Evolutionary conservation across 371 early-diverging fungal genomes (phyloP).

Genomic region (Rhizomucor pusillus): DNA sequence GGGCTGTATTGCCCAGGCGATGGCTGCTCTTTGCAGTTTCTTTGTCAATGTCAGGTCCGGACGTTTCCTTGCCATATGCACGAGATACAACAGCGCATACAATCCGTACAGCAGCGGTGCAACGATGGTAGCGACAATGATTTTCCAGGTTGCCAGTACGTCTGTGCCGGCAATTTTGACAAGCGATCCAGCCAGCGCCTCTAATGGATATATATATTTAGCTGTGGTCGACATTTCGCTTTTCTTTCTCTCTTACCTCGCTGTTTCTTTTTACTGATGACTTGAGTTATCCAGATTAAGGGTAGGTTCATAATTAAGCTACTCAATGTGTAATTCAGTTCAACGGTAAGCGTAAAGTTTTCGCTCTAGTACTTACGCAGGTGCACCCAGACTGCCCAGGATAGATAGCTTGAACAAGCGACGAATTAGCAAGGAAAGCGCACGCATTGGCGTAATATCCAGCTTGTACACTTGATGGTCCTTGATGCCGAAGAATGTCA

Average conservation of each 20-base stretch:
- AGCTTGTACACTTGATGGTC: constrained; percentile 94
- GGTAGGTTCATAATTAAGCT: constrained; percentile 76
- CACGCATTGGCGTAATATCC: constrained; percentile 64
- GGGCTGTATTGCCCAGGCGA: constrained; percentile 60
- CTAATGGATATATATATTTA: constrained; percentile 30
- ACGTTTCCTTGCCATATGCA: constrained; percentile 39
- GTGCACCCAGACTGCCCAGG: constrained; percentile 75
- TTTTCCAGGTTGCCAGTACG: constrained; percentile 96
- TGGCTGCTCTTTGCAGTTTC: constrained; percentile 31
- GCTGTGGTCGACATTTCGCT: not conserved
- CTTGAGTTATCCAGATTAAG: constrained; percentile 66
- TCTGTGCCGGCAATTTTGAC: constrained; percentile 94
- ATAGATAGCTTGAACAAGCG: constrained; percentile 65
- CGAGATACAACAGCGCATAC: constrained; percentile 57
- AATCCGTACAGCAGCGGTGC: constrained; percentile 74
- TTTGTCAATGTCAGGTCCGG: constrained; percentile 20
- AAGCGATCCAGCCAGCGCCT: constrained; percentile 86
- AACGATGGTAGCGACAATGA: constrained; percentile 75
- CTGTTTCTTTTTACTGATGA: constrained; percentile 77
- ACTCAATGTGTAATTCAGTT: not conserved
- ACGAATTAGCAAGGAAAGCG: constrained; percentile 60
- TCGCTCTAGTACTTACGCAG: constrained; percentile 61
- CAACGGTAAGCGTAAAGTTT: not conserved
- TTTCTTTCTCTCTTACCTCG: constrained; percentile 34
- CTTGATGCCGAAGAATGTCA: constrained; percentile 86